These are phyloP conservation scores for Phellinidium pouzarii DNA, from an alignment of 1,284 basidiomycete species.

Conservation along the genomic window DNA sequence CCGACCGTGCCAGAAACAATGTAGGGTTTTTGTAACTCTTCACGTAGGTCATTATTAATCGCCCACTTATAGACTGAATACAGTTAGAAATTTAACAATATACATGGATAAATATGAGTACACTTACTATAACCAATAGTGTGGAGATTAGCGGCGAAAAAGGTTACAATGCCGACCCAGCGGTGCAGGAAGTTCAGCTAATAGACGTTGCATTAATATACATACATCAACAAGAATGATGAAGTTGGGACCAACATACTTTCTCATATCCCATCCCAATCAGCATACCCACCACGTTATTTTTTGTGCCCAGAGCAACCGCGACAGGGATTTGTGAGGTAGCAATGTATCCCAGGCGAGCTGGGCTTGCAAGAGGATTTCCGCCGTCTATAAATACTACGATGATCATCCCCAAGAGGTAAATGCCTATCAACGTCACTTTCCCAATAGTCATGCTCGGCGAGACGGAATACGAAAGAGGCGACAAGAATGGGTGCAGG, in stretches of 20 bases:
- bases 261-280: constrained; percentile 71
- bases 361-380: constrained; percentile 47
- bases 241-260: constrained; percentile 31
- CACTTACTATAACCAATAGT: constrained; percentile 50
- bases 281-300: constrained; percentile 57
- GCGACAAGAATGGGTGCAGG: constrained; percentile 4
- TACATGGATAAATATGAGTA: neutral
- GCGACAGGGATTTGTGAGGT: constrained; percentile 67
- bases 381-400: constrained; percentile 40
- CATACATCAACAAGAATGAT: neutral
- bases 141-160: constrained; percentile 63
- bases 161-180: constrained; percentile 57
- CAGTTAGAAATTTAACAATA: neutral
- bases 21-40: constrained; percentile 29
- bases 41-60: constrained; percentile 34
- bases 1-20: constrained; percentile 46
- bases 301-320: constrained; percentile 66
- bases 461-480: constrained; percentile 1
- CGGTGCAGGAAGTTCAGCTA: constrained; percentile 78
- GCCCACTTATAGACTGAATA: constrained; percentile 56
- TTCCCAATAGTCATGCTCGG: constrained; percentile 36
- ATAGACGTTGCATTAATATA: constrained; percentile 6
- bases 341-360: constrained; percentile 56
- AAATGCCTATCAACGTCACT: constrained; percentile 39
- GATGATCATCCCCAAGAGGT: constrained; percentile 43